A percentile compares a stretch with the other conserved stretches of the same genome.
These are phyloP conservation scores for Heritiera littoralis DNA, from an alignment of 345 rosid genomes.

Conservation along the genomic window DNA sequence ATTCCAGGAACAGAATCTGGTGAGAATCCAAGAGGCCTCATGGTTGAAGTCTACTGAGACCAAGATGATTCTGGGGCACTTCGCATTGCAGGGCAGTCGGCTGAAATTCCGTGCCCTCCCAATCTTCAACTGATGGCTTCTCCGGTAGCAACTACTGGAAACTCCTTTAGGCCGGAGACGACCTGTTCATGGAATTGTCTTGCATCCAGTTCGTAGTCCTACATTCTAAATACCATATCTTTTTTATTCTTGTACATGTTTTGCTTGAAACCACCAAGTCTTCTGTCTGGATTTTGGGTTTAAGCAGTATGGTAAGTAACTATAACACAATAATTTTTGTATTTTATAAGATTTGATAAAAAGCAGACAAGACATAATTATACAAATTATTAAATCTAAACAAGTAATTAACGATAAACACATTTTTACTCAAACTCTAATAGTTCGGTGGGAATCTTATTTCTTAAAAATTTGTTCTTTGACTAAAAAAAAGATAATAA, in stretches of 20 bases:
- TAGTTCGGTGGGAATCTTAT: no score
- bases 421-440: no score
- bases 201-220: constrained; percentile 19
- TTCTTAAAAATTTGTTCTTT: no score
- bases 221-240: not conserved
- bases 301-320: no score
- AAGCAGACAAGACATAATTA: no score
- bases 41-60: constrained; percentile 93
- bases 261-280: not conserved
- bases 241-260: no score
- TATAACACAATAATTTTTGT: no score
- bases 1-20: constrained; percentile 64
- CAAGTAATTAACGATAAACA: no score
- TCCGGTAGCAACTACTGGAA: constrained; percentile 30
- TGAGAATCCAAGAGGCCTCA: constrained; percentile 66
- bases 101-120: constrained; percentile 64
- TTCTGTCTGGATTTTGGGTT: not conserved
- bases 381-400: no score
- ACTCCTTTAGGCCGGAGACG: constrained; percentile 37
- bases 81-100: constrained; percentile 77
- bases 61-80: constrained; percentile 83
- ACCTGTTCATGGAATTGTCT: constrained; percentile 55
- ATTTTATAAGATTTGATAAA: no score
- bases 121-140: constrained; percentile 32
- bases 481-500: no score